Conservation (phyloP, 1,284 basidiomycete species). For the Sporisorium exsertum region DNA sequence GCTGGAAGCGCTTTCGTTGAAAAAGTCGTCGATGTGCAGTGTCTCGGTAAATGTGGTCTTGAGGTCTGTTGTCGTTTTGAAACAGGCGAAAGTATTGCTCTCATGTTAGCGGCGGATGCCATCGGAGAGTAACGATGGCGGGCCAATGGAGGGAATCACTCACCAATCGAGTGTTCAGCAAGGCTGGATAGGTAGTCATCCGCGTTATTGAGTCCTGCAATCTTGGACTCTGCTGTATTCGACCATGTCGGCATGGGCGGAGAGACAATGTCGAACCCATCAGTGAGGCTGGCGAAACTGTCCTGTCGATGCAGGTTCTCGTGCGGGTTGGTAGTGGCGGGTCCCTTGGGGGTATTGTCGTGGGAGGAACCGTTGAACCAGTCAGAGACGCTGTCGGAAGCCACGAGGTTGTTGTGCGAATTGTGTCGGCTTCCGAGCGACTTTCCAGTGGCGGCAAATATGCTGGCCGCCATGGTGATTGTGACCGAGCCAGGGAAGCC, state of each 20-base stretch:
- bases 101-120: background rate
- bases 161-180: conserved; percentile 40
- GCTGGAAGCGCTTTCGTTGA: conserved; percentile 35
- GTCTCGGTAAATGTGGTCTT: conserved; percentile 40
- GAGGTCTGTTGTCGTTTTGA: conserved; percentile 20
- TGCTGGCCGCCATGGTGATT: conserved; percentile 35
- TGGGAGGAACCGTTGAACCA: conserved; percentile 31
- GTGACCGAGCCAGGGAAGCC: conserved; percentile 18
- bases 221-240: conserved; percentile 26
- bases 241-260: conserved; percentile 29
- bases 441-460: conserved; percentile 25
- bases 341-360: conserved; percentile 39
- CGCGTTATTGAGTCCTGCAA: conserved; percentile 32
- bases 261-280: conserved; percentile 47
- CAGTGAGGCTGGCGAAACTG: conserved; percentile 40
- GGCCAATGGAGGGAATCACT: background rate
- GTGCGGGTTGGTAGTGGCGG: conserved; percentile 1
- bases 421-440: conserved; percentile 51
- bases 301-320: conserved; percentile 20
- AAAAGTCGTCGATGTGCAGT: conserved; percentile 49
- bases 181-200: conserved; percentile 37
- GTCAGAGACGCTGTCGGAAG: conserved; percentile 36
- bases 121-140: background rate
- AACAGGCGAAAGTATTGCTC: background rate
- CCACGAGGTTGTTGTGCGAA: conserved; percentile 43